Percentiles rank a stretch among this genome's conserved stretches.
phyloP scores from a whole-genome alignment of 345 rosid species.

The Lumnitzera racemosa region DNA sequence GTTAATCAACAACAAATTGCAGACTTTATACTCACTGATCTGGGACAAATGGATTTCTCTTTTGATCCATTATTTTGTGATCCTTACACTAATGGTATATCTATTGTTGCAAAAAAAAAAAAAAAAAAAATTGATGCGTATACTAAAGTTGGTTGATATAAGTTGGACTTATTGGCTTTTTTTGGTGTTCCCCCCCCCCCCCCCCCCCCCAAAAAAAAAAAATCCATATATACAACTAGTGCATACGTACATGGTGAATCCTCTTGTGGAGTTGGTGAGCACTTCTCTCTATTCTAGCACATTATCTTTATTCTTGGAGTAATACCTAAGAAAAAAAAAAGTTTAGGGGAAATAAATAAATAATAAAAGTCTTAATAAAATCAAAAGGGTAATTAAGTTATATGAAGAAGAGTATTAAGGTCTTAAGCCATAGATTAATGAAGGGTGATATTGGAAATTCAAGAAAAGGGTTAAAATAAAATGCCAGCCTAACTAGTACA shows the following conservation, averaged over 20 bases:
- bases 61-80: slow-evolving; percentile 81
- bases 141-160: no score
- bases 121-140: neutral
- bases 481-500: no score
- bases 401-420: no score
- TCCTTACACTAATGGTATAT: slow-evolving; percentile 87
- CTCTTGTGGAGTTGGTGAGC: slow-evolving; percentile 67
- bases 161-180: slow-evolving; percentile 3
- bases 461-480: no score
- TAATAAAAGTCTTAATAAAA: no score
- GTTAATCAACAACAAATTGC: slow-evolving; percentile 88
- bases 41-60: slow-evolving; percentile 66
- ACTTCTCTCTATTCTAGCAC: neutral
- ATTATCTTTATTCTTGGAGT: no score
- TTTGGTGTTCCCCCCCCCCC: neutral
- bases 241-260: slow-evolving; percentile 85
- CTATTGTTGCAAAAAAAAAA: neutral
- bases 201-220: no score
- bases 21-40: slow-evolving; percentile 84
- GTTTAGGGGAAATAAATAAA: no score
- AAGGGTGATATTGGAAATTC: no score
- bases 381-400: no score
- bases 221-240: slow-evolving; percentile 50
- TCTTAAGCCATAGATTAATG: no score
- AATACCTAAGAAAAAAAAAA: no score